Base-by-base conservation (phyloP, 2,329 filamentous ascomycete genomes). In the Cladophialophora yegresii region DNA sequence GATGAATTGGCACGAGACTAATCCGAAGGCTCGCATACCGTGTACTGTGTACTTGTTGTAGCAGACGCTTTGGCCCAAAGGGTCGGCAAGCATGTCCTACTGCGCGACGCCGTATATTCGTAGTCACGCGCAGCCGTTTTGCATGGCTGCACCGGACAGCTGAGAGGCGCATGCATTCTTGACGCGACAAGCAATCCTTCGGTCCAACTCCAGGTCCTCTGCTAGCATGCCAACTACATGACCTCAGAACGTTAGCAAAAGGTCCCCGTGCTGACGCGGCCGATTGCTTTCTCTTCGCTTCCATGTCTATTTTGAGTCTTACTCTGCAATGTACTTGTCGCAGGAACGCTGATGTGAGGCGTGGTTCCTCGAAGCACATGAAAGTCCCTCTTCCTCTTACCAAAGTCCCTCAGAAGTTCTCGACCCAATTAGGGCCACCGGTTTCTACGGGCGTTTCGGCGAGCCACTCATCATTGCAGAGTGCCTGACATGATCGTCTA, bases 391-490 rank as follows among this genome's bases (percentile, higher is more conserved):
- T 12, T 12, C 22, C 57, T 51, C 51, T 43, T 28, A 45, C 57
- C 51, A 59, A 58, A 53, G 57, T 49, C 57, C 57, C 57, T 59
- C 43, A 12, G 12, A 50, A 33, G 12, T 30, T 9, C 51, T 50
- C 36, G 23, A 16, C 53, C 58, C 53, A 59, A 61, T 61, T 51
- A 53, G 45, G 33, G 16, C 16, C 30, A 51, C 43, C 47, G 33
- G 23, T 59, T 20, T 53, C 33, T 28, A 54, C 54, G 49, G 45
- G 28, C 30, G 7, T 50, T 40, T 55, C 20, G 13, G 43, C 36
- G 60, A 61, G 47, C 66, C 66, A 68, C 55, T 68, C 66, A 64
- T 16, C 13, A 32, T 6, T 62, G 63, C 53, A 61, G 54, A 59
- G 63, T 61, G 23, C 63, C 66, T 68, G 63, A 28, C 63, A 63